These are phyloP conservation scores for Phoma sp. DNA, from an alignment of 2,329 filamentous ascomycete species.

Conservation along the genomic window DNA sequence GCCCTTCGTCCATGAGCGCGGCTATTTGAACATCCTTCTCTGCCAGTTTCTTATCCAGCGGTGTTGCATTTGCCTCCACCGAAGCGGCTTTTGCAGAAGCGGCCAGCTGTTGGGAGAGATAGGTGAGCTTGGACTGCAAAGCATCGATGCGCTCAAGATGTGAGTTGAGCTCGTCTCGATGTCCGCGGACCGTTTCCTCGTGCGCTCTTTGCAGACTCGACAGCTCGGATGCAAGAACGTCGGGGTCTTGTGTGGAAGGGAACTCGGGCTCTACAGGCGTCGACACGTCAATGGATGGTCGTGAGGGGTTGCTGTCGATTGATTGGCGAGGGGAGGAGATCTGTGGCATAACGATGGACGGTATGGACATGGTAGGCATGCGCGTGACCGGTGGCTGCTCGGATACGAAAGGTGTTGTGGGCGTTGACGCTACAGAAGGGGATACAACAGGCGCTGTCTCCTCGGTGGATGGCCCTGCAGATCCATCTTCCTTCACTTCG, in stretches of 20 bases:
- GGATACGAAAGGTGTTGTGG: constrained; percentile 29
- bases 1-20: constrained; percentile 88
- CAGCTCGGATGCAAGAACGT: constrained; percentile 53
- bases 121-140: constrained; percentile 87
- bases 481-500: constrained; percentile 17
- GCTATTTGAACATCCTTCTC: constrained; percentile 93
- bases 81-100: constrained; percentile 76
- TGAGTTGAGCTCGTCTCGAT: constrained; percentile 81
- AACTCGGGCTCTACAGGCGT: constrained; percentile 44
- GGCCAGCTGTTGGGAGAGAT: constrained; percentile 79
- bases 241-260: constrained; percentile 30
- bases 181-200: constrained; percentile 60
- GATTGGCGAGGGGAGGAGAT: constrained; percentile 42
- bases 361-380: constrained; percentile 40
- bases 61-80: constrained; percentile 31
- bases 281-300: constrained; percentile 38
- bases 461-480: constrained; percentile 39
- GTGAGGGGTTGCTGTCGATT: constrained; percentile 40
- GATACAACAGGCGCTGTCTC: constrained; percentile 15
- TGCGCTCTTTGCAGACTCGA: constrained; percentile 58
- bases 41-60: constrained; percentile 75
- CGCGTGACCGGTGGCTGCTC: constrained; percentile 46
- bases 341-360: constrained; percentile 39
- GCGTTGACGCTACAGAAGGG: constrained; percentile 20
- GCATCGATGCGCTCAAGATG: constrained; percentile 92